Evolutionary conservation across 2,329 filamentous ascomycete species (phyloP).

Genomic region (Camillea tinctor): DNA sequence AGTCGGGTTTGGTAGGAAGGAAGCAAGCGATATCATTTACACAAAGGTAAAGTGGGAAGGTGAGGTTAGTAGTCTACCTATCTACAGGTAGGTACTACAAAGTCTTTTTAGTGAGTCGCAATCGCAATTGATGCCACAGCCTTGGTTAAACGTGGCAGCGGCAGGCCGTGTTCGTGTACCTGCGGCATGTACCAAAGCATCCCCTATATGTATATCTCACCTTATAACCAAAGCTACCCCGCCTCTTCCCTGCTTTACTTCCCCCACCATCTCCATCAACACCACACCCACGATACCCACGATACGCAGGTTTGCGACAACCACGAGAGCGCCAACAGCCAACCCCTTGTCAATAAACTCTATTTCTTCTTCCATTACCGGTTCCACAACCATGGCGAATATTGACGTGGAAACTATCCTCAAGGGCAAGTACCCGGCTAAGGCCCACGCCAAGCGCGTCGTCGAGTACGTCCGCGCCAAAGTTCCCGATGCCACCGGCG

Average conservation of each 20-base stretch:
- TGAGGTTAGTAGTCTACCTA: too few relatives aligned
- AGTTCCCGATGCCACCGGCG: conserved; percentile 62
- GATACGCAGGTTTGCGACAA: conserved; percentile 9
- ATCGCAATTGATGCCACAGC: conserved; percentile 4
- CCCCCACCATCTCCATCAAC: conserved; percentile 13
- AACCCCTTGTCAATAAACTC: too few relatives aligned
- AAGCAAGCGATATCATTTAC: too few relatives aligned
- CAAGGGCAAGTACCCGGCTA: conserved; percentile 73
- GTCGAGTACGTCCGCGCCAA: conserved; percentile 71
- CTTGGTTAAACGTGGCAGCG: not conserved
- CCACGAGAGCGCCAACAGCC: not conserved
- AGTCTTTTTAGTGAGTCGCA: too few relatives aligned
- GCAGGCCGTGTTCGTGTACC: not conserved
- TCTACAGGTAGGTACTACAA: too few relatives aligned
- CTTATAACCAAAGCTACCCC: conserved; percentile 22
- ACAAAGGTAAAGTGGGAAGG: too few relatives aligned
- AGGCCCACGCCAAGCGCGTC: conserved; percentile 82
- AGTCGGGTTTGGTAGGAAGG: not conserved
- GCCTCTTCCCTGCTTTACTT: conserved; percentile 13
- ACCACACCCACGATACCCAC: conserved; percentile 10
- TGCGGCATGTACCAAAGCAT: not conserved
- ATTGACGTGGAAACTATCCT: conserved; percentile 53
- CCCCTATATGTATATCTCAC: too few relatives aligned
- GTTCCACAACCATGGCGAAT: conserved; percentile 21
- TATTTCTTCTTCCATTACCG: not conserved